phyloP scores from a whole-genome alignment of 148 eudicot species.

The Camellia japonica region DNA sequence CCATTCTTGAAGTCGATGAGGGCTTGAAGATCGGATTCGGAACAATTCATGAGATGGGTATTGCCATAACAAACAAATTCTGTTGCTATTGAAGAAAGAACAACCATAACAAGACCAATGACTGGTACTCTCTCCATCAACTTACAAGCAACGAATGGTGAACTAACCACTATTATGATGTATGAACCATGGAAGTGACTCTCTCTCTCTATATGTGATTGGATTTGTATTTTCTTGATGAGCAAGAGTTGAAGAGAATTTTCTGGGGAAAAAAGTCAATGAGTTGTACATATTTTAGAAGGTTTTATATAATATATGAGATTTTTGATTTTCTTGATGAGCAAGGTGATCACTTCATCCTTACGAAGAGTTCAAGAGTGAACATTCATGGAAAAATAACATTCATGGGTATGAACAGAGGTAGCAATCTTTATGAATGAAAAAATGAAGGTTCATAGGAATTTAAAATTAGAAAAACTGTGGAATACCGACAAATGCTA shows the following conservation, averaged over 20 bases:
- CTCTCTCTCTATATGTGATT: too few species aligned
- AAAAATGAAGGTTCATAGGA: neutral
- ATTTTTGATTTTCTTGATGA: neutral
- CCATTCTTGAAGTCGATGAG: slow-evolving; percentile 28
- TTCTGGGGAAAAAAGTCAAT: neutral
- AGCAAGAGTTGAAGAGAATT: neutral
- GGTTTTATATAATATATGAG: neutral
- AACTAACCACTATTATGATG: neutral
- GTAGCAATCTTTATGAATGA: neutral
- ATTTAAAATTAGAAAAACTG: too few species aligned
- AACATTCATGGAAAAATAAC: neutral
- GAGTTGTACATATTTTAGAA: neutral
- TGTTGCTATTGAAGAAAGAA: neutral
- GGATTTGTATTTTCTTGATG: too few species aligned
- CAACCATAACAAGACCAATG: neutral
- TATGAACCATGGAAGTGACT: too few species aligned
- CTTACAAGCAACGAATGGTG: neutral
- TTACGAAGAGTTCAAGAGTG: neutral
- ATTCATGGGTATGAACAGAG: neutral
- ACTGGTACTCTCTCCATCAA: slow-evolving; percentile 8
- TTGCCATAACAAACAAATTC: slow-evolving; percentile 2
- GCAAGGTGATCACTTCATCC: neutral
- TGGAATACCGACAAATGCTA: neutral
- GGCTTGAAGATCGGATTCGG: slow-evolving; percentile 18
- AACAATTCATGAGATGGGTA: neutral